A percentile compares a stretch with the other conserved stretches of the same genome.
These are phyloP conservation scores for Heliosperma pusillum DNA, from an alignment of 148 eudicot species.

Conservation along the genomic window DNA sequence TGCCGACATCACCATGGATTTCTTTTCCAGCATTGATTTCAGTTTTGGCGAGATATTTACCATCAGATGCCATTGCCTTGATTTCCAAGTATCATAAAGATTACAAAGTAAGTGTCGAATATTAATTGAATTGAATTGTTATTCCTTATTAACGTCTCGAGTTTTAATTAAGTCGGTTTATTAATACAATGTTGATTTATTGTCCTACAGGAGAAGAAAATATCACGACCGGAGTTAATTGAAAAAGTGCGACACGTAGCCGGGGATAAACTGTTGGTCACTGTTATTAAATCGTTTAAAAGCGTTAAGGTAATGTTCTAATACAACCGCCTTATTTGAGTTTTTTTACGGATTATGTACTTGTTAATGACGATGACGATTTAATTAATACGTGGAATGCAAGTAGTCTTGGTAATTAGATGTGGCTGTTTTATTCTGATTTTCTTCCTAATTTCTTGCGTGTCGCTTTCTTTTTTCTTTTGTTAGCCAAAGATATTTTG, in stretches of 20 bases:
- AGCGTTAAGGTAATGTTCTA: slow-evolving; percentile 11
- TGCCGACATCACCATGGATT: slow-evolving; percentile 45
- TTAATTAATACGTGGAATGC: background rate
- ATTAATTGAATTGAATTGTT: background rate
- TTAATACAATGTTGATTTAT: background rate
- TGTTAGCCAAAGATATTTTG: background rate
- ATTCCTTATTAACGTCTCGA: background rate
- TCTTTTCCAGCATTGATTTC: slow-evolving; percentile 34
- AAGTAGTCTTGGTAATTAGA: background rate
- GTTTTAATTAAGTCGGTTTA: background rate
- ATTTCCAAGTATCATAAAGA: slow-evolving; percentile 38
- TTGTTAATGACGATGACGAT: background rate
- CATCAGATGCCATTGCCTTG: slow-evolving; percentile 22
- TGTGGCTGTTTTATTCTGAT: background rate
- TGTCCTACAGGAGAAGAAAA: slow-evolving; percentile 31
- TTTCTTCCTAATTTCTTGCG: background rate
- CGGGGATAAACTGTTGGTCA: slow-evolving; percentile 37
- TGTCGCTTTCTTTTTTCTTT: background rate
- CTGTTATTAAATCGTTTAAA: slow-evolving; percentile 38
- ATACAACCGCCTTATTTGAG: no score
- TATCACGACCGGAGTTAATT: slow-evolving; percentile 32
- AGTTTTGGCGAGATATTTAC: slow-evolving; percentile 27
- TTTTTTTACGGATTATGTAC: no score
- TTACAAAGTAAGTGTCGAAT: slow-evolving; percentile 48
- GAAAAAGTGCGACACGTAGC: slow-evolving; percentile 36